phyloP scores from a whole-genome alignment of 192 early-diverging fungal species.

The Backusella parvicylindrica region DNA sequence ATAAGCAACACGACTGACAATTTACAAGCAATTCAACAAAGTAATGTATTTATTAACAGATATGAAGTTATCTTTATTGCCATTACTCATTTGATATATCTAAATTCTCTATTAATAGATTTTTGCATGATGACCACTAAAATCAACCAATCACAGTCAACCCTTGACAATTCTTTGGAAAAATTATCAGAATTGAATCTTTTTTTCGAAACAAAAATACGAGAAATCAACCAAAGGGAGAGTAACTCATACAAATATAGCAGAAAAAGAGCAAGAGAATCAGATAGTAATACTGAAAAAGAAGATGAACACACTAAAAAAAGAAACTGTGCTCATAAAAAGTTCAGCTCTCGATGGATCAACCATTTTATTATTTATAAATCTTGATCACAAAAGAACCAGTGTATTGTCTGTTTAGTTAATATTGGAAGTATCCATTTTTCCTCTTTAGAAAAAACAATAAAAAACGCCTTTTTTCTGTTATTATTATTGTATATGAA shows the following conservation, averaged over 20 bases:
- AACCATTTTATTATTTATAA: background rate
- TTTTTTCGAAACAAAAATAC: background rate
- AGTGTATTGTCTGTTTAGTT: background rate
- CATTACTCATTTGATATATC: background rate
- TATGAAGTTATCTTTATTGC: background rate
- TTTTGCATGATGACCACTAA: background rate
- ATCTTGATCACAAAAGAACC: too few relatives aligned
- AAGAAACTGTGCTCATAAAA: background rate
- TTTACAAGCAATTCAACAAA: background rate
- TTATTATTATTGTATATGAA: too few relatives aligned
- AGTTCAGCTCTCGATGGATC: background rate
- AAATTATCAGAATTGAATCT: background rate
- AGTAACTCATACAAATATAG: background rate
- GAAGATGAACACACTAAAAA: background rate
- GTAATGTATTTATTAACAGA: background rate
- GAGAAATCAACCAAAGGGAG: background rate
- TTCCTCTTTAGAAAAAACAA: background rate
- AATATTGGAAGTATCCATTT: background rate
- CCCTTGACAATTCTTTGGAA: background rate
- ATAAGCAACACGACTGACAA: background rate
- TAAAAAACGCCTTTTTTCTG: too few relatives aligned
- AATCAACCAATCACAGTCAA: background rate
- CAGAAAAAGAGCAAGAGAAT: background rate
- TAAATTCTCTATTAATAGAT: too few relatives aligned
- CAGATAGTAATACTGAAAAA: background rate